phyloP scores from a whole-genome alignment of 2,329 filamentous ascomycete species.

The Arthrinium phaeospermum region DNA sequence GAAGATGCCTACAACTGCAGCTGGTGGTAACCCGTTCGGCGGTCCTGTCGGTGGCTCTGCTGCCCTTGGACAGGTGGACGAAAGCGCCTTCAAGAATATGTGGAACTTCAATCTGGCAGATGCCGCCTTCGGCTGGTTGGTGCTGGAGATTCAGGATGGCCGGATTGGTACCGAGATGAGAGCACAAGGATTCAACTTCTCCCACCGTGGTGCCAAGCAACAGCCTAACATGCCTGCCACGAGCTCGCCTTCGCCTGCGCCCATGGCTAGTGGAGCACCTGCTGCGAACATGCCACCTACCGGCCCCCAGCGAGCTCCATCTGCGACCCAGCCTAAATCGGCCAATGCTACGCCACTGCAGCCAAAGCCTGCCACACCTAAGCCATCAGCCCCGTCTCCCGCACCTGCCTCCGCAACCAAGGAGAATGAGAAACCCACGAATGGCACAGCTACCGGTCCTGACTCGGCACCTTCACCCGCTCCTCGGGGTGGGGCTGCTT shows the following conservation, averaged over 20 bases:
- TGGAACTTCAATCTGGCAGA: constrained; percentile 99
- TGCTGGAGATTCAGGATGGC: constrained; percentile 92
- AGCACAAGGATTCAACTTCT: constrained; percentile 98
- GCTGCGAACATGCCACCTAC: constrained; percentile 38
- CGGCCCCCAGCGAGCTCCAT: constrained; percentile 43
- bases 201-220: constrained; percentile 89
- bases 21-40: constrained; percentile 95
- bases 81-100: constrained; percentile 99
- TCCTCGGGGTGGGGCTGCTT: constrained; percentile 65
- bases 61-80: constrained; percentile 87
- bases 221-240: constrained; percentile 49
- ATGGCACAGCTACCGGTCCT: constrained; percentile 59
- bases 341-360: constrained; percentile 49
- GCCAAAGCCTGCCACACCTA: constrained; percentile 54
- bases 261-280: constrained; percentile 37
- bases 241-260: constrained; percentile 42
- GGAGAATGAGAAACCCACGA: constrained; percentile 61
- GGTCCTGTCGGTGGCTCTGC: constrained; percentile 76
- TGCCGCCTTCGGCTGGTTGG: constrained; percentile 94
- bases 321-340: constrained; percentile 47
- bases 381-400: constrained; percentile 50
- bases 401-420: constrained; percentile 41
- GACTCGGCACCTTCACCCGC: constrained; percentile 63
- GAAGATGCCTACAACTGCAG: constrained; percentile 96
- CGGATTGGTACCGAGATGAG: constrained; percentile 98